These are phyloP conservation scores for Ceratocystis diversiconidia DNA, from an alignment of 2,329 filamentous ascomycete species.

Conservation along the genomic window DNA sequence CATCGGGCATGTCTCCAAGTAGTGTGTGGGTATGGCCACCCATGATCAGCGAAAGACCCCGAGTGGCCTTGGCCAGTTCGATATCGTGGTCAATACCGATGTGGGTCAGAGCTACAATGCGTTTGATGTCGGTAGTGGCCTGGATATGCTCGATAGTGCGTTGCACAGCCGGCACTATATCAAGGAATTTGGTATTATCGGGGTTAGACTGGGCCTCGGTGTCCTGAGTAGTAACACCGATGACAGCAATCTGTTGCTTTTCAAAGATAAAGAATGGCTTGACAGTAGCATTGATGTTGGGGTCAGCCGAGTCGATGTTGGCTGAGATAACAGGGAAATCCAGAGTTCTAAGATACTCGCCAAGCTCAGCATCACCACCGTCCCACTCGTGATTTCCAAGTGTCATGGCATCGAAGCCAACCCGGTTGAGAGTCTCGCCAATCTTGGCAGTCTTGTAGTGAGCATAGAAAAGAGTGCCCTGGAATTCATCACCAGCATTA, in stretches of 20 bases:
- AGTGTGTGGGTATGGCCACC: slow-evolving; percentile 48
- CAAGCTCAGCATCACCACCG: slow-evolving; percentile 47
- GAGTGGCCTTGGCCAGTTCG: slow-evolving; percentile 43
- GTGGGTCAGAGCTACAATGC: slow-evolving; percentile 52
- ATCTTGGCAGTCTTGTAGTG: slow-evolving; percentile 57
- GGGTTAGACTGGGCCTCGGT: slow-evolving; percentile 45
- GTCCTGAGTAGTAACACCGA: slow-evolving; percentile 49
- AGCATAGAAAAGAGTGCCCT: slow-evolving; percentile 53
- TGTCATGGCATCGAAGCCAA: slow-evolving; percentile 55
- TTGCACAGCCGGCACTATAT: slow-evolving; percentile 45
- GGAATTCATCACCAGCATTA: slow-evolving; percentile 55
- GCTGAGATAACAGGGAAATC: slow-evolving; percentile 51
- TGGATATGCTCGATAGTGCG: slow-evolving; percentile 47
- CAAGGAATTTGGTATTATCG: slow-evolving; percentile 43
- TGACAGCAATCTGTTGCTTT: slow-evolving; percentile 45
- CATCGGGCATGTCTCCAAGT: slow-evolving; percentile 43
- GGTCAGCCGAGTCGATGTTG: slow-evolving; percentile 46
- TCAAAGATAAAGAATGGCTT: slow-evolving; percentile 52
- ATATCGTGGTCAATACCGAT: slow-evolving; percentile 53
- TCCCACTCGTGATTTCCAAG: slow-evolving; percentile 56
- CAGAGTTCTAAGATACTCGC: slow-evolving; percentile 46
- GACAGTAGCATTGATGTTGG: slow-evolving; percentile 46
- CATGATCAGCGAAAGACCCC: slow-evolving; percentile 52
- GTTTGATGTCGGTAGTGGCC: slow-evolving; percentile 45
- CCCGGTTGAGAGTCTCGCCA: slow-evolving; percentile 48